Evolutionary conservation across 306 rosid species (phyloP).

Genomic region (Lathyrus oleraceus): DNA sequence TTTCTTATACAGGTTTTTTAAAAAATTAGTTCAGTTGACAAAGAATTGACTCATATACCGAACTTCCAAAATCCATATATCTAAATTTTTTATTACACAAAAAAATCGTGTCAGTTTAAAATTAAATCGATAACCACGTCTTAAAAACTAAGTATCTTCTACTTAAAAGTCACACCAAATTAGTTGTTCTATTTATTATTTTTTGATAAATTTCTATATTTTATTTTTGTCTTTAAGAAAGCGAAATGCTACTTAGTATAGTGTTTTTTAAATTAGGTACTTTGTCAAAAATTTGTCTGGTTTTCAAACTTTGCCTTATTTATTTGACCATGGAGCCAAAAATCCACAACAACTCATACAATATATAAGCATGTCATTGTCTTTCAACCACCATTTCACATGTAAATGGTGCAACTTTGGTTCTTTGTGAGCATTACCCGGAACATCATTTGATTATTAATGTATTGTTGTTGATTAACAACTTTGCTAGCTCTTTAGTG

Average conservation of each 20-base stretch:
- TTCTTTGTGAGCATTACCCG: slow-evolving; percentile 28
- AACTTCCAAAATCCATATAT: too few relatives aligned
- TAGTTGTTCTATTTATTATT: neutral
- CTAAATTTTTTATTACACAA: too few relatives aligned
- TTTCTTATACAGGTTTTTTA: too few relatives aligned
- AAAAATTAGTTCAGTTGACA: too few relatives aligned
- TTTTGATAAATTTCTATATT: neutral
- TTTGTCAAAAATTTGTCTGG: slow-evolving; percentile 31
- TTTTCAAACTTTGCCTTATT: slow-evolving; percentile 58
- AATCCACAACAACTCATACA: slow-evolving; percentile 42
- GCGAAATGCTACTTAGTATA: slow-evolving; percentile 35
- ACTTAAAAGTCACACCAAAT: neutral
- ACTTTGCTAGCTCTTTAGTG: slow-evolving; percentile 14
- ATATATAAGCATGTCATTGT: slow-evolving; percentile 31
- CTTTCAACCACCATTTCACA: slow-evolving; percentile 41
- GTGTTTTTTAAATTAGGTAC: neutral
- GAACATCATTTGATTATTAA: neutral
- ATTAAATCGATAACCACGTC: too few relatives aligned
- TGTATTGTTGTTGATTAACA: neutral
- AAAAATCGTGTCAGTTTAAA: too few relatives aligned
- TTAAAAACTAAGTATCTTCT: neutral
- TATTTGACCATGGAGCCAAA: slow-evolving; percentile 55
- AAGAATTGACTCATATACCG: too few relatives aligned
- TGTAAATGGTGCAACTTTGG: slow-evolving; percentile 22
- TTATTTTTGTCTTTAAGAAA: neutral